A percentile compares a stretch with the other conserved stretches of the same genome.
Conservation (phyloP, 164 flowering plant species). For the Umbellularia californica region DNA sequence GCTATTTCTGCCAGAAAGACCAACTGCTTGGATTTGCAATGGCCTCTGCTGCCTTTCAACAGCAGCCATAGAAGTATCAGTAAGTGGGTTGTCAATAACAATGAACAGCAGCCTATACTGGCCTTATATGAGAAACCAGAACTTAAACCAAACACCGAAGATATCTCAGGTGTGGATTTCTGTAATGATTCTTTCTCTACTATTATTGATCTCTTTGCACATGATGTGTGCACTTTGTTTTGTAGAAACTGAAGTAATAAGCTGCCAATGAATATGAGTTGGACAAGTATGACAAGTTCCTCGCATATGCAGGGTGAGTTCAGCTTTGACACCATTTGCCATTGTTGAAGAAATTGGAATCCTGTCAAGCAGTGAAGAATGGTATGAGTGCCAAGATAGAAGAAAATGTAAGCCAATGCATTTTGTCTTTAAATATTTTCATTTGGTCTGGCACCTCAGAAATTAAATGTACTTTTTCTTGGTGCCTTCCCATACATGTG, state of each 20-base stretch:
- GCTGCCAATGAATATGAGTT: conserved; percentile 47
- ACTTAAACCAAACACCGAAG: conserved; percentile 2
- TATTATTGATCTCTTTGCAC: conserved; percentile 22
- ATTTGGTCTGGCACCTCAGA: too few species aligned
- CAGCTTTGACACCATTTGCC: conserved; percentile 21
- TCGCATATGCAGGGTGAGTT: conserved; percentile 58
- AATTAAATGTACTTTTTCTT: too few species aligned
- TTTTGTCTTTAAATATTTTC: background rate
- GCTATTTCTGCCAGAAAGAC: conserved; percentile 37
- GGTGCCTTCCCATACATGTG: too few species aligned
- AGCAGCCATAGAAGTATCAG: conserved; percentile 31
- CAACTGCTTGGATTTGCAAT: conserved; percentile 28
- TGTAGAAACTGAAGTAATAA: conserved; percentile 27
- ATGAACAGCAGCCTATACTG: conserved; percentile 37
- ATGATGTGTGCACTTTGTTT: conserved; percentile 12
- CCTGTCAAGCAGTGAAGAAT: conserved; percentile 21
- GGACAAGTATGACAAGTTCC: conserved; percentile 39
- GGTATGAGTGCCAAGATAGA: background rate
- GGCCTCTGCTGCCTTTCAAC: conserved; percentile 23
- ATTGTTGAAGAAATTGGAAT: conserved; percentile 18
- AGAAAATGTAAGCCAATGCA: background rate
- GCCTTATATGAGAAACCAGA: conserved; percentile 38
- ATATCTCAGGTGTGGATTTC: conserved; percentile 13
- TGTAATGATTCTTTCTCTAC: conserved; percentile 19
- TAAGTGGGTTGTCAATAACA: conserved; percentile 34